Percentiles rank a stretch among this genome's conserved stretches.
Conservation (phyloP, 2,329 filamentous ascomycete genomes). For the Fusarium irregulare region DNA sequence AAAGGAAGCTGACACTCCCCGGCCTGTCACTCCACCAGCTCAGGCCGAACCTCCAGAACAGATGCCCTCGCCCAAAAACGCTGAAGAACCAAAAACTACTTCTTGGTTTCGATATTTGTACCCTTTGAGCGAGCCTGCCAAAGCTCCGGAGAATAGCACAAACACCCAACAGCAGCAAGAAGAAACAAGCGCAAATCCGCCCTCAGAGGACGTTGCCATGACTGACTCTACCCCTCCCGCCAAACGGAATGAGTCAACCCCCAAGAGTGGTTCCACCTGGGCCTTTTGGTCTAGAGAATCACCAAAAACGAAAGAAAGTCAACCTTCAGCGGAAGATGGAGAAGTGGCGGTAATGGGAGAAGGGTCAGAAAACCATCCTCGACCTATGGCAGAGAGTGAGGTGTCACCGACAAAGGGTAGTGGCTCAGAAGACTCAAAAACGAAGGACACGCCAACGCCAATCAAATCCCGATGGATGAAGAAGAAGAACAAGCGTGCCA, state of each 20-base stretch:
- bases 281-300: constrained; percentile 81
- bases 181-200: constrained; percentile 22
- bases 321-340: constrained; percentile 55
- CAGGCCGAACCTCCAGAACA: constrained; percentile 35
- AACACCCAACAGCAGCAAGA: constrained; percentile 24
- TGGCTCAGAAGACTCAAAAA: constrained; percentile 42
- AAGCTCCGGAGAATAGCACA: constrained; percentile 23
- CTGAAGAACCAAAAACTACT: constrained; percentile 38
- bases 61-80: constrained; percentile 20
- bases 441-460: constrained; percentile 48
- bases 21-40: constrained; percentile 41
- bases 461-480: constrained; percentile 50
- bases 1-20: constrained; percentile 28
- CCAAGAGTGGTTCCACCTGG: constrained; percentile 75
- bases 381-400: constrained; percentile 58
- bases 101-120: constrained; percentile 59
- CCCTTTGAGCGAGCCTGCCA: constrained; percentile 31
- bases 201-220: constrained; percentile 56
- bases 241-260: constrained; percentile 51
- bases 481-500: constrained; percentile 59
- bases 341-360: constrained; percentile 69
- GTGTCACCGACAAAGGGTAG: constrained; percentile 54
- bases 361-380: constrained; percentile 66
- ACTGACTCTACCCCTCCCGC: constrained; percentile 54
- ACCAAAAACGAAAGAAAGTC: constrained; percentile 50